Conservation (phyloP, 2,329 filamentous ascomycete genomes). For the Arthrobotrys musiformis region DNA sequence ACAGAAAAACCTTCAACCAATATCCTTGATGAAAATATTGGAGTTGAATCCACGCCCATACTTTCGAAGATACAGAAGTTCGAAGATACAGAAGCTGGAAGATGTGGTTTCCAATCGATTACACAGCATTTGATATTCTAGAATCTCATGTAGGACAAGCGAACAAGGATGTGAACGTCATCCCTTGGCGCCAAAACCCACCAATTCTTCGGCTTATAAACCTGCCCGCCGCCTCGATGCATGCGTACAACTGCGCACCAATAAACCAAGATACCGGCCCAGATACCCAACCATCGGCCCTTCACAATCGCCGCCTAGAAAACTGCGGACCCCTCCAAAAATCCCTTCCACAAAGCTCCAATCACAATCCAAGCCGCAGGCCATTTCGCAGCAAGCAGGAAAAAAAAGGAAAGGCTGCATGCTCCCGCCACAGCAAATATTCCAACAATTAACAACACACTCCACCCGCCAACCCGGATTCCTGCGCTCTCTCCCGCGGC, state of each 20-base stretch:
- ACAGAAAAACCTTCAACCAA: too few relatives aligned
- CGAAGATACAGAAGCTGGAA: too few relatives aligned
- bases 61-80: too few relatives aligned
- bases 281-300: background rate
- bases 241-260: background rate
- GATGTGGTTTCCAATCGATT: too few relatives aligned
- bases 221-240: background rate
- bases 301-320: too few relatives aligned
- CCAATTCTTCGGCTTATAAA: background rate
- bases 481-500: slow-evolving; percentile 33
- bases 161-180: slow-evolving; percentile 3
- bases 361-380: too few relatives aligned
- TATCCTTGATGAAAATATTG: too few relatives aligned
- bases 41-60: too few relatives aligned
- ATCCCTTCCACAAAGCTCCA: too few relatives aligned
- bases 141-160: background rate
- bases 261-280: background rate
- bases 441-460: slow-evolving; percentile 33
- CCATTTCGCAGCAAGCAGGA: background rate
- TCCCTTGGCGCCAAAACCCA: background rate
- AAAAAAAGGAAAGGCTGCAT: slow-evolving; percentile 1
- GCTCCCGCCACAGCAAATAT: slow-evolving; percentile 49
- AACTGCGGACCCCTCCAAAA: too few relatives aligned
- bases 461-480: slow-evolving; percentile 14
- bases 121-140: background rate